Conservation (phyloP, 192 early-diverging fungal genomes). For the Coemansia sp. region DNA sequence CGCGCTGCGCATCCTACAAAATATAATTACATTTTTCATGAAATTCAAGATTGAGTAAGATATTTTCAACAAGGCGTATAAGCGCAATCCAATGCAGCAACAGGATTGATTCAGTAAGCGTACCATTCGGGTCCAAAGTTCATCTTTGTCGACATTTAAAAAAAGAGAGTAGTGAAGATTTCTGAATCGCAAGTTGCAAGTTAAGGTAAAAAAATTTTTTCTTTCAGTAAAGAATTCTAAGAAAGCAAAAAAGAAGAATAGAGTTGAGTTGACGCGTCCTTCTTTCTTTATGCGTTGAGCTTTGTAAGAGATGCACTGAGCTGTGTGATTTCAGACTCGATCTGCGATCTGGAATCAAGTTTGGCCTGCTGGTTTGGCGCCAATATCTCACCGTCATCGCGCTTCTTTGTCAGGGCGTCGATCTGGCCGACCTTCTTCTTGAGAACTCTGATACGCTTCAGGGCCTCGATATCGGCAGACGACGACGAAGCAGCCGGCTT, state of each 20-base stretch:
- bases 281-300: not conserved
- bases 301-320: constrained; percentile 24
- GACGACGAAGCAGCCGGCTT: not conserved
- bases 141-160: constrained; percentile 58
- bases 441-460: constrained; percentile 84
- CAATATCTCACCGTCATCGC: constrained; percentile 72
- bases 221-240: not conserved
- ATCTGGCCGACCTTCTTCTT: constrained; percentile 95
- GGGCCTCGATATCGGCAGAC: constrained; percentile 59
- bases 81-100: not conserved
- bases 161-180: constrained; percentile 1
- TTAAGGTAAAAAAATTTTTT: not conserved
- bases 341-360: constrained; percentile 24
- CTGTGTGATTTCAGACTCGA: constrained; percentile 38
- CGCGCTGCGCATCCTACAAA: constrained; percentile 46
- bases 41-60: not conserved
- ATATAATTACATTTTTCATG: too few relatives aligned
- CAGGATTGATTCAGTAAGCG: constrained; percentile 2
- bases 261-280: not conserved
- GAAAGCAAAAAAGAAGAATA: not conserved
- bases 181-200: not conserved
- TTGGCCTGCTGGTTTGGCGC: constrained; percentile 61
- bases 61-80: not conserved
- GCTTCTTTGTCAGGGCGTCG: constrained; percentile 75
- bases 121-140: constrained; percentile 85